phyloP scores from a whole-genome alignment of 768 basidiomycete genomes.

The Macrolepiota dolichaula region DNA sequence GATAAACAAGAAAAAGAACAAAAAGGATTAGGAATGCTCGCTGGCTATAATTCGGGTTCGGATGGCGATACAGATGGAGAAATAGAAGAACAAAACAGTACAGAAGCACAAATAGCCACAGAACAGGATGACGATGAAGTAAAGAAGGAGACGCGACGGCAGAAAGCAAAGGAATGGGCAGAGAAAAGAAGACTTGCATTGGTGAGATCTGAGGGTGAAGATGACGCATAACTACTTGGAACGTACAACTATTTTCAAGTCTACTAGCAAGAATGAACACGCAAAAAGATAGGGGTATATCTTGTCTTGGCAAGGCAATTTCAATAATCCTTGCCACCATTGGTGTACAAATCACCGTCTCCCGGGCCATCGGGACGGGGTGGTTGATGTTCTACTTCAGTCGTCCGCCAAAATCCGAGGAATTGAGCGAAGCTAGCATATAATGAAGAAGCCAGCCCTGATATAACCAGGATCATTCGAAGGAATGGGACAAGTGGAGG shows the following conservation, averaged over 20 bases:
- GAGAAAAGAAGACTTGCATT: conserved; percentile 36
- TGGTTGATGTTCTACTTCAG: background rate
- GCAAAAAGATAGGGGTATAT: background rate
- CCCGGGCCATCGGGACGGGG: background rate
- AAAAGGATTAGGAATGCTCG: conserved; percentile 47
- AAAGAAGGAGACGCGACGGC: conserved; percentile 47
- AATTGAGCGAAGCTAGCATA: conserved; percentile 27
- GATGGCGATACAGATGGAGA: conserved; percentile 26
- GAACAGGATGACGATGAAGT: conserved; percentile 17
- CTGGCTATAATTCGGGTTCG: conserved; percentile 52
- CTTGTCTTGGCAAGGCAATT: background rate
- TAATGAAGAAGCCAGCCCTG: conserved; percentile 23
- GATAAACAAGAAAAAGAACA: conserved; percentile 22
- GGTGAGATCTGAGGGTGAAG: background rate
- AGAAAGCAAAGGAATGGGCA: conserved; percentile 56
- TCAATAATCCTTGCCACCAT: background rate
- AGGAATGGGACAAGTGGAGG: conserved; percentile 39
- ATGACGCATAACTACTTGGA: background rate
- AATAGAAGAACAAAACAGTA: conserved; percentile 20
- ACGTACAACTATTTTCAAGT: background rate
- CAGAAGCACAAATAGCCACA: conserved; percentile 16
- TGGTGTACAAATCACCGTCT: conserved; percentile 6
- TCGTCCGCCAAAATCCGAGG: conserved; percentile 30
- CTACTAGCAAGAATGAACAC: background rate
- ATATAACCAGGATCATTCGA: conserved; percentile 24